Conservation (phyloP, 371 early-diverging fungal genomes). For the Syncephalastrum racemosum region DNA sequence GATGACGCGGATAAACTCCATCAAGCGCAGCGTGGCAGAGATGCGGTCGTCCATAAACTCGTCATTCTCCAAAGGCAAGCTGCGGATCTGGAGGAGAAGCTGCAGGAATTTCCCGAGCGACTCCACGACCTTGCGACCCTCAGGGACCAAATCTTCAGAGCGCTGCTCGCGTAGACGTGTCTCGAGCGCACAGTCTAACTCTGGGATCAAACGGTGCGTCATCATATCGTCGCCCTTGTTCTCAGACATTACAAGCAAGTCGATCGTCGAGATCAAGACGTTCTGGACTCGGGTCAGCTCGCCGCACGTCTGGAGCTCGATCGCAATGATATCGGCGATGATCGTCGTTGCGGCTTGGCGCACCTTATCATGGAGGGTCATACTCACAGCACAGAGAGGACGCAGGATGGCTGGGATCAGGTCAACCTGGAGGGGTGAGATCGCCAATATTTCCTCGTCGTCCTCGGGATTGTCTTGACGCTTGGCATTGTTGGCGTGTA, state of each 20-base stretch:
- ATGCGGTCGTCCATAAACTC: slow-evolving; percentile 70
- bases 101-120: slow-evolving; percentile 57
- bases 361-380: slow-evolving; percentile 61
- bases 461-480: slow-evolving; percentile 16
- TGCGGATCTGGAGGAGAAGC: slow-evolving; percentile 56
- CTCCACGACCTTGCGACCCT: slow-evolving; percentile 44
- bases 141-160: slow-evolving; percentile 19
- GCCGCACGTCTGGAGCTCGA: slow-evolving; percentile 55
- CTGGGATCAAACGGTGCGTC: slow-evolving; percentile 32
- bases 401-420: slow-evolving; percentile 61
- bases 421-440: slow-evolving; percentile 41
- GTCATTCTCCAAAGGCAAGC: slow-evolving; percentile 55
- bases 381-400: slow-evolving; percentile 57
- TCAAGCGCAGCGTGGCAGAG: slow-evolving; percentile 61
- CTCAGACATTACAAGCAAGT: slow-evolving; percentile 60
- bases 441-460: slow-evolving; percentile 4
- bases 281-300: slow-evolving; percentile 56
- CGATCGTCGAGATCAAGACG: slow-evolving; percentile 61
- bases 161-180: slow-evolving; percentile 23
- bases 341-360: slow-evolving; percentile 54
- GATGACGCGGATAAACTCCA: slow-evolving; percentile 63
- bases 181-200: slow-evolving; percentile 32
- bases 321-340: slow-evolving; percentile 64
- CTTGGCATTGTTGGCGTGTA: slow-evolving; percentile 5
- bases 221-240: slow-evolving; percentile 53